Conservation (phyloP, 2,329 filamentous ascomycete genomes). For the Ascochyta viciae-villosae region DNA sequence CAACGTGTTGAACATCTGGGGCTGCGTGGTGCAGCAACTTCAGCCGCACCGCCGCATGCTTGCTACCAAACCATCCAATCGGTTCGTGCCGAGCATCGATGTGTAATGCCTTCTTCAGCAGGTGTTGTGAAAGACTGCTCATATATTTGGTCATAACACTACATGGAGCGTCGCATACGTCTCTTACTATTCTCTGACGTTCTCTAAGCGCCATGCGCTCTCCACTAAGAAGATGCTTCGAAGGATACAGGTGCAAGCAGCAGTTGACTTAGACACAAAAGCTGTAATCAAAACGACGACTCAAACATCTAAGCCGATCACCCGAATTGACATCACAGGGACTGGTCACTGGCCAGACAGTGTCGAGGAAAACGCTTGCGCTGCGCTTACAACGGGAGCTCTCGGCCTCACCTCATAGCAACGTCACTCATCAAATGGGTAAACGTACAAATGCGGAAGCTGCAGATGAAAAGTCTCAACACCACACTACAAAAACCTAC, state of each 20-base stretch:
- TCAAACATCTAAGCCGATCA: neutral
- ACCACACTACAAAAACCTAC: neutral
- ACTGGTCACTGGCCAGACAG: neutral
- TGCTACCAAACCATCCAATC: constrained; percentile 1
- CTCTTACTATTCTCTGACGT: neutral
- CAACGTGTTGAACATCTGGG: neutral
- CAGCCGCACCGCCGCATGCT: constrained; percentile 2
- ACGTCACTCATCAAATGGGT: constrained; percentile 12
- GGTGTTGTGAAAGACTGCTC: neutral
- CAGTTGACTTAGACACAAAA: neutral
- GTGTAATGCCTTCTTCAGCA: neutral
- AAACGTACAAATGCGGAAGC: constrained; percentile 10
- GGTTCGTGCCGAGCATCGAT: neutral
- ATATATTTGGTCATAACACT: neutral
- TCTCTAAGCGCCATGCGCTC: neutral
- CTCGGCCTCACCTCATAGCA: constrained; percentile 12
- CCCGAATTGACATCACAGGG: constrained; percentile 5
- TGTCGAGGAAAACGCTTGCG: constrained; percentile 7
- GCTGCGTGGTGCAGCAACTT: constrained; percentile 4
- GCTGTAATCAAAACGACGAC: neutral
- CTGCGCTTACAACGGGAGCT: constrained; percentile 3
- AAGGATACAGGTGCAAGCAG: neutral
- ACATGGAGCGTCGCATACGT: neutral
- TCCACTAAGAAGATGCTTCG: neutral
- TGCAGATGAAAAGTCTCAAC: neutral